Base-by-base conservation (phyloP, 305 asterid species). In the Rubia peregrina region DNA sequence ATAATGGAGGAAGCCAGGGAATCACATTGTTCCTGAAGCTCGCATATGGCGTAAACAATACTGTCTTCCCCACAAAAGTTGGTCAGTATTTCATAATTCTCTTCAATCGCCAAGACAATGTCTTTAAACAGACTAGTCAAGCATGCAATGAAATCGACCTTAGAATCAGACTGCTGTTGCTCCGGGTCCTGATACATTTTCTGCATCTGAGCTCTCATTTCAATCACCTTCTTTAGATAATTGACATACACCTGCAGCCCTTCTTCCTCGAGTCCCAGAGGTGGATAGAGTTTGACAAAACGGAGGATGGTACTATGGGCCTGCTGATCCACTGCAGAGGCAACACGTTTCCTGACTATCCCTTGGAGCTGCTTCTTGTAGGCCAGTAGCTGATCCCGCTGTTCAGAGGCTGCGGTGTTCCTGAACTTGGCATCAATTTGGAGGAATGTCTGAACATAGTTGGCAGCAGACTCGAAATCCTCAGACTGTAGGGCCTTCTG, bases 1-100 rank as follows among this genome's bases (percentile, higher is more conserved):
- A 92, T 78, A 76, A 92, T 87, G 69, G 84, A 78, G 16, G 96
- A 84, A 66, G 96, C 98, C 74, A 91, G 78, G 1, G 88, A 85
- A 78, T 92, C 98, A 72, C 98, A 92, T 82, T 92, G 97, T 81
- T 90, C 96, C 72, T 90, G 98, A 65, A 92, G 88, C 83, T 90
- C 96, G 75, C 93, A 89, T 67, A 89, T 87, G 66, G 97, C 97
- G 55, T 89, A 92, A 43, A 90, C 98, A 75, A 90, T 85, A 21
- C 90, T 97, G 82, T 92, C 95, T 85, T 92, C 98, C 41, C 95
- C 97, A 43, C 96, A 92, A 74, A 92, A 82, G 73, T 73, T 77
- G 79, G 88, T 86, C 73, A 92, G 78, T 71, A 89, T 92, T 56
- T 85, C 96, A 73, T 82, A 79, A 49, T 90, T 92, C 72, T 90